Evolutionary conservation across 306 rosid genomes (phyloP).

Genomic region (Vigna trinervia): DNA sequence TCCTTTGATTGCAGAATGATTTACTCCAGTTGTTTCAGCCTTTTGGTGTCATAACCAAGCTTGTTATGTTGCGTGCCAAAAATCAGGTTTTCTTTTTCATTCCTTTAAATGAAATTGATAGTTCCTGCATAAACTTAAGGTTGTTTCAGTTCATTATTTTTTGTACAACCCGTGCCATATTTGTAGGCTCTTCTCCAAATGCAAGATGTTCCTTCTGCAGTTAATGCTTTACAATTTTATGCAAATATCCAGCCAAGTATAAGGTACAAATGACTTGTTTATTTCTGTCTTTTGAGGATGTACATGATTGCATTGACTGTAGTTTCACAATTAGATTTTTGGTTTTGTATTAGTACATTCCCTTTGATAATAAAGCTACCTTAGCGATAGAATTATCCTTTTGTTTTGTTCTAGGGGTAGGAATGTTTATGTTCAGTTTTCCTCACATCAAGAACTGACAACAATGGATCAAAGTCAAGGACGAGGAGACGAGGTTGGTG

Average conservation of each 20-base stretch:
- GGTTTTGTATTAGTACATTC: constrained; percentile 9
- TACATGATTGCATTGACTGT: not conserved
- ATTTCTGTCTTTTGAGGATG: not conserved
- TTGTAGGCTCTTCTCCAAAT: constrained; percentile 88
- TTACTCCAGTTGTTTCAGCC: constrained; percentile 92
- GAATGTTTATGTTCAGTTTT: constrained; percentile 90
- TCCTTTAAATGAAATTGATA: not conserved
- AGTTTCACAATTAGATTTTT: constrained; percentile 34
- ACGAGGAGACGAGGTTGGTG: constrained; percentile 91
- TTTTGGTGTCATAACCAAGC: constrained; percentile 92
- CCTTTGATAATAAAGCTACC: constrained; percentile 27
- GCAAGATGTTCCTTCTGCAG: constrained; percentile 90
- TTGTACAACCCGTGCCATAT: constrained; percentile 17
- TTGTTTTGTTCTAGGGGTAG: constrained; percentile 67
- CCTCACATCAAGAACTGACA: constrained; percentile 91
- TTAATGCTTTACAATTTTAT: constrained; percentile 78
- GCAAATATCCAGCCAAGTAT: constrained; percentile 81
- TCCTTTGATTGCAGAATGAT: constrained; percentile 67
- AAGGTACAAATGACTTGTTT: constrained; percentile 55
- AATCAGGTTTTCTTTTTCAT: constrained; percentile 69
- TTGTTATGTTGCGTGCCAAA: constrained; percentile 95
- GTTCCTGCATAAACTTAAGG: constrained; percentile 25
- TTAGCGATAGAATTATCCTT: constrained; percentile 22
- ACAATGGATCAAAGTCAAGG: constrained; percentile 91
- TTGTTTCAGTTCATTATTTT: constrained; percentile 26